phyloP scores from a whole-genome alignment of 1,284 basidiomycete species.

The Exsudoporus floridanus region DNA sequence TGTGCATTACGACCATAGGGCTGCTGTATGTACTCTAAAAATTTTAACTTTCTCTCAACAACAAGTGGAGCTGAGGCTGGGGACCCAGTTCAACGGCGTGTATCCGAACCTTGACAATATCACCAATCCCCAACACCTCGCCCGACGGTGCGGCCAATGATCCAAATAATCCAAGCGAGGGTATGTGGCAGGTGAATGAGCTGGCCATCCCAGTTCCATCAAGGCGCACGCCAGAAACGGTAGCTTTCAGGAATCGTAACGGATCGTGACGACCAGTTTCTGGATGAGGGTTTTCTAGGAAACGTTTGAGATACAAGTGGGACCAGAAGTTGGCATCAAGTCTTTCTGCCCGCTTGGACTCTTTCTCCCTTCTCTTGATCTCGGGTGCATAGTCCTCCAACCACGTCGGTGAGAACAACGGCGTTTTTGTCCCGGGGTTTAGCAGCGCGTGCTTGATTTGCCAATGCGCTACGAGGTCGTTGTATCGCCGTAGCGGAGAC shows the following conservation, averaged over 20 bases:
- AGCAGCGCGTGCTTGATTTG: conserved; percentile 86
- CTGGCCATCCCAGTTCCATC: conserved; percentile 11
- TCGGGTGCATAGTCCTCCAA: conserved; percentile 40
- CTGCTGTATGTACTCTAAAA: background rate
- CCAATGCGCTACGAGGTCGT: conserved; percentile 89
- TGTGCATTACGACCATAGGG: no score
- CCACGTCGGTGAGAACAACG: conserved; percentile 45
- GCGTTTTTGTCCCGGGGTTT: conserved; percentile 34
- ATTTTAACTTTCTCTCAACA: conserved; percentile 5
- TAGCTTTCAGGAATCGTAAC: conserved; percentile 24
- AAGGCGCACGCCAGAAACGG: conserved; percentile 18
- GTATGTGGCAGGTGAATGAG: conserved; percentile 27
- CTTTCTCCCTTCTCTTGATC: conserved; percentile 34
- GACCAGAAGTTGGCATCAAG: conserved; percentile 50
- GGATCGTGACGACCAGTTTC: conserved; percentile 24
- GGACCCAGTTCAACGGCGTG: conserved; percentile 25
- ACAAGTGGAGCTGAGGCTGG: conserved; percentile 22
- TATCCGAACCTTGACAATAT: conserved; percentile 25
- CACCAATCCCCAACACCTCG: conserved; percentile 20
- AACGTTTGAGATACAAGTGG: conserved; percentile 33
- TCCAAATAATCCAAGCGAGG: conserved; percentile 27
- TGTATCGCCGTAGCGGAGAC: conserved; percentile 84
- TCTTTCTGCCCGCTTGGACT: conserved; percentile 23
- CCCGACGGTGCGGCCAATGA: conserved; percentile 12
- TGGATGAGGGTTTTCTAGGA: conserved; percentile 30